Evolutionary conservation across 140 eudicot genomes (phyloP).

Genomic region (Cichorium intybus): DNA sequence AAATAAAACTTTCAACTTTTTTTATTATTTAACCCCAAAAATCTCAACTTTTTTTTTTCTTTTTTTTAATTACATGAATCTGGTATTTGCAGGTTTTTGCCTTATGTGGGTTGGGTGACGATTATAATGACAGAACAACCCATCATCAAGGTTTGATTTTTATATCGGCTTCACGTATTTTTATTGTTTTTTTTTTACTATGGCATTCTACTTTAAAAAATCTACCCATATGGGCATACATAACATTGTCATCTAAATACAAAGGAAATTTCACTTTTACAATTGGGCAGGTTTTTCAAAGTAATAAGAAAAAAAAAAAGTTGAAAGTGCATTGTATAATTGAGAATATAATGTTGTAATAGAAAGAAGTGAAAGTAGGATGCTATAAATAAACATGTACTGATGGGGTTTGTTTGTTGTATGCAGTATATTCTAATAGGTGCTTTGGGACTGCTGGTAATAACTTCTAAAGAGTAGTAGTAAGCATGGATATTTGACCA

Average conservation of each 20-base stretch:
- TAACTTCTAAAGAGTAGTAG: slow-evolving; percentile 83
- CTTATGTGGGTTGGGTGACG: slow-evolving; percentile 91
- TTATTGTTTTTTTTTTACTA: neutral
- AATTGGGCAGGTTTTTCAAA: no score
- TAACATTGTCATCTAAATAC: no score
- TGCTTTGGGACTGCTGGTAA: slow-evolving; percentile 77
- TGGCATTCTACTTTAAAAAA: no score
- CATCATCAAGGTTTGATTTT: slow-evolving; percentile 63
- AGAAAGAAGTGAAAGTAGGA: neutral
- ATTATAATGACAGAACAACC: slow-evolving; percentile 96
- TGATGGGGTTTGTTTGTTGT: neutral
- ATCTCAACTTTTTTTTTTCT: neutral
- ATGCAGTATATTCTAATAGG: slow-evolving; percentile 87
- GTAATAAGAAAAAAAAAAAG: no score
- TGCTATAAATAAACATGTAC: neutral
- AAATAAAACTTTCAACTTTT: slow-evolving; percentile 20
- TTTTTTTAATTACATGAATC: slow-evolving; percentile 1
- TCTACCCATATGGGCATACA: no score
- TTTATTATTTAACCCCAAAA: neutral
- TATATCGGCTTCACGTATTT: neutral
- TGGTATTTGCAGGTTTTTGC: slow-evolving; percentile 56
- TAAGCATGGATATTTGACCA: slow-evolving; percentile 6
- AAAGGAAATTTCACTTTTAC: no score
- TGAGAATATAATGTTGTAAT: no score
- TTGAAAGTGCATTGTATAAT: no score